Percentiles rank a stretch among this genome's conserved stretches.
phyloP scores from a whole-genome alignment of 371 early-diverging fungal species.

The Conidiobolus incongruus region DNA sequence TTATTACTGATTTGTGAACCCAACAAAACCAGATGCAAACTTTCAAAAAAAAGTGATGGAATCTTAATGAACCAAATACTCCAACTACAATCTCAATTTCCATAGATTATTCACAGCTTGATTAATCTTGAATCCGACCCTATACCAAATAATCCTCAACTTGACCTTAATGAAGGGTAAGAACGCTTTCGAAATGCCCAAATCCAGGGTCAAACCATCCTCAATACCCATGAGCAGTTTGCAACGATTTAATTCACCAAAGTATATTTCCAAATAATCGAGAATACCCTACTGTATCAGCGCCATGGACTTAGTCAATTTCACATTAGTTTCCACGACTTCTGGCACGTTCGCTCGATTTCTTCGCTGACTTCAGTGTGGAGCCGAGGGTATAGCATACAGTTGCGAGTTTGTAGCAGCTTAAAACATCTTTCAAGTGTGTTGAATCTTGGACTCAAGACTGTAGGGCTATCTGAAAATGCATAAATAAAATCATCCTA shows the following conservation, averaged over 20 bases:
- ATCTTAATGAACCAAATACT: too few relatives aligned
- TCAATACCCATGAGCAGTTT: slow-evolving; percentile 50
- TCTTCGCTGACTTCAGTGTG: slow-evolving; percentile 39
- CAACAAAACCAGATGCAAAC: too few relatives aligned
- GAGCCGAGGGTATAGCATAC: slow-evolving; percentile 79
- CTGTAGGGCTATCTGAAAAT: slow-evolving; percentile 70
- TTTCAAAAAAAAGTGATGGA: too few relatives aligned
- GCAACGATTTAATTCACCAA: slow-evolving; percentile 48
- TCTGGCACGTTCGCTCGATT: slow-evolving; percentile 24
- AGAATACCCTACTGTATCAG: slow-evolving; percentile 62
- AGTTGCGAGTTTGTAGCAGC: slow-evolving; percentile 49
- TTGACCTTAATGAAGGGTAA: slow-evolving; percentile 51
- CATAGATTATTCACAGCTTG: slow-evolving; percentile 52
- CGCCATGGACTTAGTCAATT: slow-evolving; percentile 56
- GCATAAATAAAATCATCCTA: slow-evolving; percentile 80
- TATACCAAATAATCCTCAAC: slow-evolving; percentile 77
- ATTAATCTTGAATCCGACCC: slow-evolving; percentile 41
- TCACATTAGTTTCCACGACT: slow-evolving; percentile 60
- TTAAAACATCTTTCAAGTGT: slow-evolving; percentile 71
- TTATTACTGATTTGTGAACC: too few relatives aligned
- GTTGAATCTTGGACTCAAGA: slow-evolving; percentile 46
- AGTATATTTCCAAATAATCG: slow-evolving; percentile 60
- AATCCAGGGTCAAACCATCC: slow-evolving; percentile 65
- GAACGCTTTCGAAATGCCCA: slow-evolving; percentile 60
- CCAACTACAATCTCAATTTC: slow-evolving; percentile 19